Base-by-base conservation (phyloP, 768 basidiomycete species). In the Mycena chlorophos region DNA sequence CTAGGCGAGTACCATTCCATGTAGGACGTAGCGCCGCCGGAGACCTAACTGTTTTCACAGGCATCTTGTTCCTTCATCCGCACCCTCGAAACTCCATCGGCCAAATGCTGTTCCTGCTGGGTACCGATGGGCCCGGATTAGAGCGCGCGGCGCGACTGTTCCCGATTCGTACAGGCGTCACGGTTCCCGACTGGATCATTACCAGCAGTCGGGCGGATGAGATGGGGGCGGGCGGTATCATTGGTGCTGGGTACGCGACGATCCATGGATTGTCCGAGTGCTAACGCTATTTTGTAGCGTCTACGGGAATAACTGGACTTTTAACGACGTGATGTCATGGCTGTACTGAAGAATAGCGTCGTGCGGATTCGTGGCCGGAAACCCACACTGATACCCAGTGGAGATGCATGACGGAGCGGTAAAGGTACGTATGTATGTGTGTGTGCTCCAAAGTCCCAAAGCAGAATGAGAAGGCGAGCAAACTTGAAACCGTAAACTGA, bases 111-210 rank as follows among this genome's bases (percentile, higher is more conserved):
- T 84, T 92, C 61, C 69, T 94, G 23, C 71, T 85, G 14, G 84
- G 82, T 16, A 79, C 81, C 3, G 83, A 86, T 58, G 60, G 63
- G 0, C 61, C 68, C 1, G 86, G 85, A 2, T 73, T 92, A 3
- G 94, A 95, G 68, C 75, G 85, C 51, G 83, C 80, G 1, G 68
- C 79, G 2, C 80, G 88, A 42, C 71, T 94, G n/a, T 89, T 95
- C 65, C 93, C 94, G 3, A 80, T 91, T 23, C 83, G 94, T 19
- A 96, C 93, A 2, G 91, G 91, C 3, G 76, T 93, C 2, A 69
- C 83, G 8, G 77, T 81, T 1, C 89, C 91, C 1, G 89, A 91
- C 63, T 95, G 92, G 90, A 62, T 91, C 5, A 76, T 91, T 17
- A 73, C 86, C 3, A 78, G 82, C 10, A 69, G 69, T 14, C 66